phyloP scores from a whole-genome alignment of 805 yeast genomes.

The Nakazawaea populi region DNA sequence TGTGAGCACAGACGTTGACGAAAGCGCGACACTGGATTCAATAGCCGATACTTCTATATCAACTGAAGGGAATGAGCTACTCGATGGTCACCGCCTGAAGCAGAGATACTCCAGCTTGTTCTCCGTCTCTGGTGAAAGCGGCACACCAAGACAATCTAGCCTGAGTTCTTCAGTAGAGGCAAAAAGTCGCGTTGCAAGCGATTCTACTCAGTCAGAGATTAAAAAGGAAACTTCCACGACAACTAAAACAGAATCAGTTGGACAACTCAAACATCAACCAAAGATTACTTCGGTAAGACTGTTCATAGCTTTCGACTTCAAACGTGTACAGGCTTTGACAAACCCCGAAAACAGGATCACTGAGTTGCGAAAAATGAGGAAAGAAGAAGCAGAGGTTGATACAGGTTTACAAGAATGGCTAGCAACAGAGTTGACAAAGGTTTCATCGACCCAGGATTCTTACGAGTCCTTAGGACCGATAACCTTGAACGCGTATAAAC shows the following conservation, averaged over 20 bases:
- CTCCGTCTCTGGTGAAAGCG: not conserved
- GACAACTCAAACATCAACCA: conserved; percentile 3
- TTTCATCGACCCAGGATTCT: conserved; percentile 28
- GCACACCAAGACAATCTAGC: conserved; percentile 11
- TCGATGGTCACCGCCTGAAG: not conserved
- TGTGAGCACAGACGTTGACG: conserved; percentile 6
- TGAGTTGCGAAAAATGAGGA: conserved; percentile 36
- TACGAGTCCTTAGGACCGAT: conserved; percentile 42
- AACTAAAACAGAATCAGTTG: conserved; percentile 25
- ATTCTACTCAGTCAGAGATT: conserved; percentile 16
- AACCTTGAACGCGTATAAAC: conserved; percentile 61
- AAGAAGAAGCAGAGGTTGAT: conserved; percentile 37
- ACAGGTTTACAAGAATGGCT: conserved; percentile 59
- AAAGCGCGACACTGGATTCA: not conserved
- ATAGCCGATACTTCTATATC: not conserved
- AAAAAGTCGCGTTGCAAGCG: not conserved
- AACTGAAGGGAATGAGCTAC: not conserved
- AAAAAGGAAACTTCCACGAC: not conserved
- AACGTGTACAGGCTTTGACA: conserved; percentile 30
- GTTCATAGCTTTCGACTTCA: conserved; percentile 26
- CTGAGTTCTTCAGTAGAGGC: conserved; percentile 16
- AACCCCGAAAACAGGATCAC: conserved; percentile 36
- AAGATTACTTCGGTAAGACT: not conserved
- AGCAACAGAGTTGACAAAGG: conserved; percentile 31
- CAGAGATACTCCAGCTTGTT: conserved; percentile 7